These are phyloP conservation scores for Penicillium desertorum DNA, from an alignment of 495 filamentous ascomycete species.

Conservation along the genomic window DNA sequence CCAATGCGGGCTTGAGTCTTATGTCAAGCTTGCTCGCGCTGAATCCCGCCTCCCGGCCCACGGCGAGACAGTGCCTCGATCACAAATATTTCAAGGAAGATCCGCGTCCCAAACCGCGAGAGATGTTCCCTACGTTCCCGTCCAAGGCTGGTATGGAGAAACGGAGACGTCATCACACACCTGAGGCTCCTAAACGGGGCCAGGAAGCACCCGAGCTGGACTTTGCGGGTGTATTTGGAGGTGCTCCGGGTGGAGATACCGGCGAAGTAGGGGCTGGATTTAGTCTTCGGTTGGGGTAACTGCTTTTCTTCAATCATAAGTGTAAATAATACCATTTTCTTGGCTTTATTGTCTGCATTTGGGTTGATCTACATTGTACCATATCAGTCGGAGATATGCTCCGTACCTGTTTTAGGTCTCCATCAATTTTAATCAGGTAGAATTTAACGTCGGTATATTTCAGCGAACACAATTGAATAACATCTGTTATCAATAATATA, in stretches of 20 bases:
- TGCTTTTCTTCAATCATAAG: not conserved
- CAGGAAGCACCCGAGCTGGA: constrained; percentile 63
- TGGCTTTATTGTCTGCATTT: not conserved
- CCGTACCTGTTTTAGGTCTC: not conserved
- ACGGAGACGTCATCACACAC: constrained; percentile 67
- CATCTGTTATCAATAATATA: no score
- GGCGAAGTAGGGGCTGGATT: constrained; percentile 84
- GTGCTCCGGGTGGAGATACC: constrained; percentile 67
- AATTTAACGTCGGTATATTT: not conserved
- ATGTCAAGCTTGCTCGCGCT: constrained; percentile 68
- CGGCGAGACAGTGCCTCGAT: constrained; percentile 66
- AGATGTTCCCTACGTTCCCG: constrained; percentile 90
- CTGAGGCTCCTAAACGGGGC: constrained; percentile 82
- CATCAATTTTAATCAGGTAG: not conserved
- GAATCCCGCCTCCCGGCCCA: constrained; percentile 70
- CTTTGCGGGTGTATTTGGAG: constrained; percentile 74
- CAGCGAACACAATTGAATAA: not conserved
- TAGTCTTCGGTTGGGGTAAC: constrained; percentile 64
- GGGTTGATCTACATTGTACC: not conserved
- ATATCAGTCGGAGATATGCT: not conserved
- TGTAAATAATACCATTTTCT: not conserved
- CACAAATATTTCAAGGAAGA: constrained; percentile 90
- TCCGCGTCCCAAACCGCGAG: constrained; percentile 79
- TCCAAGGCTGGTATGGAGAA: constrained; percentile 93
- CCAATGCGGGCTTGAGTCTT: constrained; percentile 68